Evolutionary conservation across 345 rosid species (phyloP).

Genomic region (Microcos paniculata): DNA sequence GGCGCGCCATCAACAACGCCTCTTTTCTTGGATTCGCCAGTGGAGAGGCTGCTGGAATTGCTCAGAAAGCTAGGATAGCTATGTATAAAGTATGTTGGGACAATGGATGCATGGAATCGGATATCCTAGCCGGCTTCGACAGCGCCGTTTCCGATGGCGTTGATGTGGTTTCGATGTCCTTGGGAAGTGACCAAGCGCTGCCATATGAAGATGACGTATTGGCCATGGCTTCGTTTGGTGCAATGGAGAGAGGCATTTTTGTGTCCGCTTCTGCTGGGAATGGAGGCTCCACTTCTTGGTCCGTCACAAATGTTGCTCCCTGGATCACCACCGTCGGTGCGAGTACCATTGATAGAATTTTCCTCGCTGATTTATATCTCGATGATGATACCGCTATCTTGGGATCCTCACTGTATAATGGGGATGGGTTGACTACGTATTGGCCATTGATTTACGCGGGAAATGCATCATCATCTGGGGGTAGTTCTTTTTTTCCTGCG

Average conservation of each 20-base stretch:
- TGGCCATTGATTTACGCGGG: constrained; percentile 9
- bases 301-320: constrained; percentile 23
- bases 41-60: constrained; percentile 32
- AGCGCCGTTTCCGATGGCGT: constrained; percentile 31
- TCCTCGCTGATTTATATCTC: constrained; percentile 22
- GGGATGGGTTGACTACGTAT: background rate
- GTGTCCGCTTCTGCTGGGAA: constrained; percentile 25
- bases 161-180: constrained; percentile 25
- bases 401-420: constrained; percentile 27
- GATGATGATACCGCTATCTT: constrained; percentile 2
- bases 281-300: background rate
- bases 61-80: constrained; percentile 34
- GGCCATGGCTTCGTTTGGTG: constrained; percentile 29
- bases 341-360: constrained; percentile 27
- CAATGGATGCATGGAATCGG: background rate
- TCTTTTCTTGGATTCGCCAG: constrained; percentile 16
- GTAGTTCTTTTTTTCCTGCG: background rate
- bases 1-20: background rate
- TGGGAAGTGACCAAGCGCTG: background rate
- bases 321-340: constrained; percentile 37
- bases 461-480: background rate
- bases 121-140: constrained; percentile 31
- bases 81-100: constrained; percentile 23
- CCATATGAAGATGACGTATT: constrained; percentile 3
- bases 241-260: constrained; percentile 28